phyloP scores from a whole-genome alignment of 2,329 filamentous ascomycete species.

The Alternaria atra region DNA sequence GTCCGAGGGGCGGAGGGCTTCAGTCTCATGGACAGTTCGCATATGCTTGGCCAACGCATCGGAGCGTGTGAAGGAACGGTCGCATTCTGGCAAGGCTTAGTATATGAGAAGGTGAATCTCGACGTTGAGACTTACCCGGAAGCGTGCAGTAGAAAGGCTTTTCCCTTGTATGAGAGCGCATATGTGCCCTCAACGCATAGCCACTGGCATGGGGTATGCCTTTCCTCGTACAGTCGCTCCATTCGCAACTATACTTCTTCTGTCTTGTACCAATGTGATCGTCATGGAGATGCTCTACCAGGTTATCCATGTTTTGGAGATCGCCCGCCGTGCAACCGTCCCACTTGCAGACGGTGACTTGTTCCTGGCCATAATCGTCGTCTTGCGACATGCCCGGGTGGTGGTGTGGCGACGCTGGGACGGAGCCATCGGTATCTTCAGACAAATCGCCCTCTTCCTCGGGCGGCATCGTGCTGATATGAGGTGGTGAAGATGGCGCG shows the following conservation, averaged over 20 bases:
- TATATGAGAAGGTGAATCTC: not conserved
- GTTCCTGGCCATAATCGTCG: conserved; percentile 54
- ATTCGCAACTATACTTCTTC: conserved; percentile 99
- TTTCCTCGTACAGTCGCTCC: conserved; percentile 88
- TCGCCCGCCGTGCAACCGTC: conserved; percentile 60
- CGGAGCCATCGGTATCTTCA: conserved; percentile 86
- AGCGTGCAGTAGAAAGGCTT: conserved; percentile 98
- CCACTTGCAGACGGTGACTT: conserved; percentile 61
- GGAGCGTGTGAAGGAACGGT: conserved; percentile 93
- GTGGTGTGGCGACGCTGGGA: conserved; percentile 62
- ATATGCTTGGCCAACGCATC: conserved; percentile 98
- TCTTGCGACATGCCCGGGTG: conserved; percentile 54
- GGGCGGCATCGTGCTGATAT: conserved; percentile 18
- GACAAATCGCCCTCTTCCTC: conserved; percentile 73
- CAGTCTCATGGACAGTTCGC: conserved; percentile 97
- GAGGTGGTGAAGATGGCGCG: conserved; percentile 47
- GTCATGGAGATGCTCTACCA: conserved; percentile 71
- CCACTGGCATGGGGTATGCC: conserved; percentile 92
- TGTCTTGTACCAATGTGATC: conserved; percentile 92
- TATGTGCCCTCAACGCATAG: conserved; percentile 95
- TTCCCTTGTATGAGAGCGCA: conserved; percentile 96
- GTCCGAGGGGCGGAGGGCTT: conserved; percentile 81
- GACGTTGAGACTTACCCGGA: conserved; percentile 72
- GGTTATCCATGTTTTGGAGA: conserved; percentile 60
- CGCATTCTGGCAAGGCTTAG: conserved; percentile 74